A percentile compares a stretch with the other conserved stretches of the same genome.
These are phyloP conservation scores for Vanrija humicola DNA, from an alignment of 1,284 basidiomycete species.

Conservation along the genomic window DNA sequence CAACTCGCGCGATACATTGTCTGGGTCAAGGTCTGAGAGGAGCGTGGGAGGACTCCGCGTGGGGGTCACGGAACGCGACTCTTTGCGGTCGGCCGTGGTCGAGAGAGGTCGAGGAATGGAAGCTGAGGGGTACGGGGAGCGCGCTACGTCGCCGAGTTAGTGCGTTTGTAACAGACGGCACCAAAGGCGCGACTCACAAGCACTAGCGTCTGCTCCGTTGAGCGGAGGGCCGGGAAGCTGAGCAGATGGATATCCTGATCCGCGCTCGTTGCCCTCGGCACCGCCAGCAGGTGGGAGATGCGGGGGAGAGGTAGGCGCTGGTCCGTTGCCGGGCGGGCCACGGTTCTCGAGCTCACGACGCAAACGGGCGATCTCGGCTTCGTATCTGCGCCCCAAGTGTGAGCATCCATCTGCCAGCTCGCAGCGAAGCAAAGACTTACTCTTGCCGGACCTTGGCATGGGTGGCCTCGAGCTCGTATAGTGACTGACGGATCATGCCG, in stretches of 20 bases:
- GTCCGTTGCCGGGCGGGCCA: slow-evolving; percentile 27
- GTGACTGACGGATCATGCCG: slow-evolving; percentile 65
- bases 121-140: slow-evolving; percentile 14
- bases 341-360: slow-evolving; percentile 61
- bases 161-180: background rate
- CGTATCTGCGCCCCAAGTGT: slow-evolving; percentile 52
- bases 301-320: slow-evolving; percentile 10
- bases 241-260: slow-evolving; percentile 14
- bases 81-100: slow-evolving; percentile 38
- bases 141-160: slow-evolving; percentile 3
- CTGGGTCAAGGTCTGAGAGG: slow-evolving; percentile 52
- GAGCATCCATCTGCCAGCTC: background rate
- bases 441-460: slow-evolving; percentile 67
- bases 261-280: background rate
- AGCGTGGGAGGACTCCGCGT: slow-evolving; percentile 33
- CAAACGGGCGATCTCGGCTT: slow-evolving; percentile 66
- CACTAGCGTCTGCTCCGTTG: slow-evolving; percentile 27
- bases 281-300: slow-evolving; percentile 28
- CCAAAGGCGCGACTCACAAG: background rate
- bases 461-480: slow-evolving; percentile 72
- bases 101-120: slow-evolving; percentile 35
- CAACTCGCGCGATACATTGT: slow-evolving; percentile 53
- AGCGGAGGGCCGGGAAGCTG: slow-evolving; percentile 26
- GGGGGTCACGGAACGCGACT: slow-evolving; percentile 15
- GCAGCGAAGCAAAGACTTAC: slow-evolving; percentile 33